Evolutionary conservation across 768 basidiomycete species (phyloP).

Genomic region (Amanita rimosa): DNA sequence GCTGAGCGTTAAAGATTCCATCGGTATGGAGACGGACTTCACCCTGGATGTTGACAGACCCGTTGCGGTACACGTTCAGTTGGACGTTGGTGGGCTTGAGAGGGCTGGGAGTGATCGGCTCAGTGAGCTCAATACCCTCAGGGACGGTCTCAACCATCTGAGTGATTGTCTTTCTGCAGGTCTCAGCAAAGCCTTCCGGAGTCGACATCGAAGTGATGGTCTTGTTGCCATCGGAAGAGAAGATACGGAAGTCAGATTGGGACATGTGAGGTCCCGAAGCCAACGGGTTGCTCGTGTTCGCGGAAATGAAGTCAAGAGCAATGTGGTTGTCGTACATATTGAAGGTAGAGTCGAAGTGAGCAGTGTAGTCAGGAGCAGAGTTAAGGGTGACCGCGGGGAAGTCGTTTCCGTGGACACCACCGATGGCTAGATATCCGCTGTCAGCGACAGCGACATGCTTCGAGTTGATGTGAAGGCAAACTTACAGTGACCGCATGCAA

Average conservation of each 20-base stretch:
- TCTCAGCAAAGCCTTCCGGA: not conserved
- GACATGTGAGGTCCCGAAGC: not conserved
- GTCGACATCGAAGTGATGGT: conserved; percentile 1
- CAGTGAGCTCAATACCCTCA: not conserved
- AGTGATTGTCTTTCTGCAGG: not conserved
- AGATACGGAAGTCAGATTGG: not conserved
- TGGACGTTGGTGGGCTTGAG: conserved; percentile 1
- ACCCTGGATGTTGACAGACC: not conserved
- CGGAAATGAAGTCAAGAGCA: conserved; percentile 1
- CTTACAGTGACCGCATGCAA: conserved; percentile 21
- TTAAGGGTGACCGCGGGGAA: conserved; percentile 12
- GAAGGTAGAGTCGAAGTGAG: conserved; percentile 5
- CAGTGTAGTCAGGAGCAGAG: not conserved
- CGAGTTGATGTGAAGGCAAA: not conserved
- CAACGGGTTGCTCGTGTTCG: conserved; percentile 1
- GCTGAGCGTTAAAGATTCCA: not conserved
- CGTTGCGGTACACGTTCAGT: not conserved
- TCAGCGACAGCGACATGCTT: not conserved
- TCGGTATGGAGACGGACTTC: not conserved
- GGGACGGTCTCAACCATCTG: conserved; percentile 1
- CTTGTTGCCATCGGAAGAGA: not conserved
- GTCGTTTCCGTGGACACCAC: conserved; percentile 18
- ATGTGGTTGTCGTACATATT: not conserved
- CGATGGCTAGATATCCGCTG: conserved; percentile 10
- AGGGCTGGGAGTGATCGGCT: not conserved